A percentile compares a stretch with the other conserved stretches of the same genome.
Evolutionary conservation across 306 rosid species (phyloP).

Genomic region (Calophaca sinica): DNA sequence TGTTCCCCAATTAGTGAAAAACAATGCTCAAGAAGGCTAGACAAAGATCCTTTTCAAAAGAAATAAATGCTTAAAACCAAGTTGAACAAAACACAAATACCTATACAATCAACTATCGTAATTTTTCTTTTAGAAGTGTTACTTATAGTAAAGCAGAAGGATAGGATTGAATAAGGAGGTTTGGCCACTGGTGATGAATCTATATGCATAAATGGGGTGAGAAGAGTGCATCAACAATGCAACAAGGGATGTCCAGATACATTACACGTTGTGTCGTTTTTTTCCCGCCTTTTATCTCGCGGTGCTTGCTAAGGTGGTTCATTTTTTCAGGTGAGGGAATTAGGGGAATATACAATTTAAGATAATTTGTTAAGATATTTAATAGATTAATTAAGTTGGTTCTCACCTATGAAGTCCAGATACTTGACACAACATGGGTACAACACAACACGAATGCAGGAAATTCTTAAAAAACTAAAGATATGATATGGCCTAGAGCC

Average conservation of each 20-base stretch:
- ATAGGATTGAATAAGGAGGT: not conserved
- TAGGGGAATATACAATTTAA: no score
- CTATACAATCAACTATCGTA: not conserved
- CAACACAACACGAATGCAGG: not conserved
- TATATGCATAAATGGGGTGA: not conserved
- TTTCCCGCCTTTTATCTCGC: no score
- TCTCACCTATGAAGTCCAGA: not conserved
- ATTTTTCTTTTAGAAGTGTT: not conserved
- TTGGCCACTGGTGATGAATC: not conserved
- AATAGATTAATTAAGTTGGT: constrained; percentile 12
- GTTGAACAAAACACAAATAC: constrained; percentile 11
- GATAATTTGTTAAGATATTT: constrained; percentile 3
- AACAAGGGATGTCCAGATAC: constrained; percentile 16
- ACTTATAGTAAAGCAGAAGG: not conserved
- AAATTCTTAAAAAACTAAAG: not conserved
- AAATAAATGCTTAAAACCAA: constrained; percentile 13
- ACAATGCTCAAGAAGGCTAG: constrained; percentile 22
- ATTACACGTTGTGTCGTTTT: no score
- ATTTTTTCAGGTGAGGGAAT: no score
- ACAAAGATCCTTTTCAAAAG: not conserved
- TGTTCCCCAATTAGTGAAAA: constrained; percentile 41
- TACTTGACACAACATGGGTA: not conserved
- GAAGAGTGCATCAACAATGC: constrained; percentile 2
- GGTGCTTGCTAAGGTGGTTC: no score
- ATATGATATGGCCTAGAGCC: not conserved